phyloP scores from a whole-genome alignment of 257 asterid species.

The Scutellaria galericulata region DNA sequence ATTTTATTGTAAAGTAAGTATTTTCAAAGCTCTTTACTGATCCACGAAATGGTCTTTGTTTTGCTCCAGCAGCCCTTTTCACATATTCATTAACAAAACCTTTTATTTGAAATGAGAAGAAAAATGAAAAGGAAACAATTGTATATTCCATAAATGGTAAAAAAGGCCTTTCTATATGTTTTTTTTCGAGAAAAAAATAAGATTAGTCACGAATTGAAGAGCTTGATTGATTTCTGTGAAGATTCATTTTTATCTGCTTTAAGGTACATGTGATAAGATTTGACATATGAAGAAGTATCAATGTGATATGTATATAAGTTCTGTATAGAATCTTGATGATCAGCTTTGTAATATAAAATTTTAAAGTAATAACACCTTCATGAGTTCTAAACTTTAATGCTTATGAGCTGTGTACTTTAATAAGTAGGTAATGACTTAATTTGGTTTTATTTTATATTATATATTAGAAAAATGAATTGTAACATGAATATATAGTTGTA shows the following conservation, averaged over 20 bases:
- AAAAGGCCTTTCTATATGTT: slow-evolving; percentile 9
- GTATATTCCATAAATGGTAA: slow-evolving; percentile 25
- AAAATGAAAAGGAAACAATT: slow-evolving; percentile 6
- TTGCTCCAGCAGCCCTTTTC: neutral
- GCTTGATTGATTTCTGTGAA: slow-evolving; percentile 30
- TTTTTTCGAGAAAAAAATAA: slow-evolving; percentile 22
- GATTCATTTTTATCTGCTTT: slow-evolving; percentile 32
- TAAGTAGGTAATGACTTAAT: too few species aligned
- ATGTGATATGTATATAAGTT: neutral
- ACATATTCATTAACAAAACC: slow-evolving; percentile 4
- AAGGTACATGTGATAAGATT: slow-evolving; percentile 38
- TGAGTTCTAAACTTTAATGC: too few species aligned
- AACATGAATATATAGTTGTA: too few species aligned
- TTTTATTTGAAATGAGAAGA: neutral
- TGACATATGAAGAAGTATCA: slow-evolving; percentile 27
- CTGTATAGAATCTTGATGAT: too few species aligned
- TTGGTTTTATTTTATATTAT: too few species aligned
- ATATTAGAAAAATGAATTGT: too few species aligned
- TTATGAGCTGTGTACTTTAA: too few species aligned
- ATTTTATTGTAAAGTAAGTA: neutral
- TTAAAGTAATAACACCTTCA: too few species aligned
- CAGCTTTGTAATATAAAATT: too few species aligned
- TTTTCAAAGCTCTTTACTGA: neutral
- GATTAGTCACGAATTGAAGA: slow-evolving; percentile 24
- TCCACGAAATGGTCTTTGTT: neutral